Evolutionary conservation across 208 protist species (phyloP).

Genomic region (Pavlovales sp.): DNA sequence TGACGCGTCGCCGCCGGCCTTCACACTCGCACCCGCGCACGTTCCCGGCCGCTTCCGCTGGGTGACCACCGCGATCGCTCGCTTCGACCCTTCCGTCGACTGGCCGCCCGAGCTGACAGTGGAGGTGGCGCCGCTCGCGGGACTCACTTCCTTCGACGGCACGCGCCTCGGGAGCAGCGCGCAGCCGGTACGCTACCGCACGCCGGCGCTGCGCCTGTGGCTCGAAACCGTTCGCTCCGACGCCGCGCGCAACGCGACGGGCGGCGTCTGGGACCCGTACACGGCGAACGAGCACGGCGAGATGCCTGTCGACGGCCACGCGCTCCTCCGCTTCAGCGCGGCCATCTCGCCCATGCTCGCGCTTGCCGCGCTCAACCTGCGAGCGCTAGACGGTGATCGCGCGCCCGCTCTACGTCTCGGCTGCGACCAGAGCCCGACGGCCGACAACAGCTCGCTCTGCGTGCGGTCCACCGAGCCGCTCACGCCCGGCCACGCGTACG

Average conservation of each 20-base stretch:
- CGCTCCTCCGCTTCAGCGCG: background rate
- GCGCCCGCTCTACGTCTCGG: background rate
- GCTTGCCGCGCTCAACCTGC: background rate
- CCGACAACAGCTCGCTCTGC: background rate
- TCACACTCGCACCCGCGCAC: background rate
- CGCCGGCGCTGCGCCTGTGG: background rate
- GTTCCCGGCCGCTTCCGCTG: conserved; percentile 17
- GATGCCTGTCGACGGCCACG: background rate
- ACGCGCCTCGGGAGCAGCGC: no score
- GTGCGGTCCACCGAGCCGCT: background rate
- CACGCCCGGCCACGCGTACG: background rate
- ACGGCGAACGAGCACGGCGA: background rate
- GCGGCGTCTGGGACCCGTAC: background rate
- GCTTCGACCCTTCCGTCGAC: background rate
- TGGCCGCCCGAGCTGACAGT: conserved; percentile 12
- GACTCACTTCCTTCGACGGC: background rate
- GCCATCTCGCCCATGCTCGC: background rate
- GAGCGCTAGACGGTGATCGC: background rate
- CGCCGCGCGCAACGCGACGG: background rate
- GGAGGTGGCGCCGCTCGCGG: background rate
- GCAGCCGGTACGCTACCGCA: background rate
- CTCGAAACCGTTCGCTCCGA: background rate
- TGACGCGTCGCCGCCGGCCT: background rate
- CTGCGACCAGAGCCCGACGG: background rate
- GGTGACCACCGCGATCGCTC: conserved; percentile 31